Percentiles rank a stretch among this genome's conserved stretches.
phyloP scores from a whole-genome alignment of 176 grass and related monocot species.

The Bothriochloa decipiens region DNA sequence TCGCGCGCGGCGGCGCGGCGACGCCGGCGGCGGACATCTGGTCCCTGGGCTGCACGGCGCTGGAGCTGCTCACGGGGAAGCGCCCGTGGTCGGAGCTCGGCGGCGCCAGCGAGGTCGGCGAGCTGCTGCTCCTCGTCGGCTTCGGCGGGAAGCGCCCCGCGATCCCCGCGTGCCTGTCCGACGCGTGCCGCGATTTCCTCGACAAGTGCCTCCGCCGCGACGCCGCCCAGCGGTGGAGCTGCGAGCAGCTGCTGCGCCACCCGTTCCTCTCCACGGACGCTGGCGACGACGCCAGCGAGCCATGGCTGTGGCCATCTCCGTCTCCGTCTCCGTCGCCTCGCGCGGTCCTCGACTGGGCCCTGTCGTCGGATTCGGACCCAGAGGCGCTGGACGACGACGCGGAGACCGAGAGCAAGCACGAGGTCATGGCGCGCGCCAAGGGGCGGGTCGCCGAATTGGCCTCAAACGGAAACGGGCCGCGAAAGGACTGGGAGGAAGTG shows the following conservation, averaged over 20 bases:
- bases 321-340: constrained; percentile 67
- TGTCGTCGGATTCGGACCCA: constrained; percentile 48
- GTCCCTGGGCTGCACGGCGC: constrained; percentile 88
- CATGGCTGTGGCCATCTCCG: constrained; percentile 30
- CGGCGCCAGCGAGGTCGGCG: constrained; percentile 45
- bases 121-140: constrained; percentile 61
- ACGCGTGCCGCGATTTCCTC: constrained; percentile 68
- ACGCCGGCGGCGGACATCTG: constrained; percentile 77
- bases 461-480: constrained; percentile 36
- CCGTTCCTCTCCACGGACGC: constrained; percentile 62
- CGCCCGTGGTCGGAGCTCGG: constrained; percentile 71
- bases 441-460: constrained; percentile 60
- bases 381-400: not conserved
- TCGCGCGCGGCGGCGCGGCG: constrained; percentile 60
- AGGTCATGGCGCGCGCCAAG: constrained; percentile 62
- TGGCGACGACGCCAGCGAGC: not conserved
- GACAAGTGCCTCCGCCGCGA: constrained; percentile 76
- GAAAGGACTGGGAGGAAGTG: constrained; percentile 3
- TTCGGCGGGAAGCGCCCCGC: constrained; percentile 61
- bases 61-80: constrained; percentile 73
- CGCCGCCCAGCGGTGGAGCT: constrained; percentile 64
- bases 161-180: constrained; percentile 53
- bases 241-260: constrained; percentile 69
- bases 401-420: constrained; percentile 40
- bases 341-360: constrained; percentile 67